Base-by-base conservation (phyloP, 306 rosid species). In the Sicyos edulis region DNA sequence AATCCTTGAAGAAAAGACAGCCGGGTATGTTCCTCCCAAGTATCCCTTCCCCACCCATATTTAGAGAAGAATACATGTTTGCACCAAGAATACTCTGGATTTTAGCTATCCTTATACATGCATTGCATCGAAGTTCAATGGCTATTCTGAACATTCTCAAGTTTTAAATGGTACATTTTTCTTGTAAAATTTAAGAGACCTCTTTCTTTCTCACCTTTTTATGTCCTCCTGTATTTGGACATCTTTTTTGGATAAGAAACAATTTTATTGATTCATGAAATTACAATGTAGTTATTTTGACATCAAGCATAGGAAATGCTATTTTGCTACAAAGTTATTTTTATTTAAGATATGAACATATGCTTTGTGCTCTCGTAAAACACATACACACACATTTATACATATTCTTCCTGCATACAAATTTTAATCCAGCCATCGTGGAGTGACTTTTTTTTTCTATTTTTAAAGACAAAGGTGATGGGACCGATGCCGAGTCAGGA, bases 1-100 rank as follows among this genome's bases (percentile, higher is more conserved):
- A 95, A 75, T 86, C 74, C n/a, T 82, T 91, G 63, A 95, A 95
- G 90, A 91, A 91, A 86, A 87, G 87, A 74, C 97, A 87, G 74
- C 68, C 88, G 52, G 97, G 99, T 89, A 85, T 75, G 56, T 45
- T 47, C 16, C 68, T 75, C 13, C 37, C 6, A 51, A 32, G 72
- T 51, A 10, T 12, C 47, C 12, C 5, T 5, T 2, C 22, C 58
- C 24, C 24, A 53, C 4, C 21, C 49, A 29, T 34, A 29, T 16
- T 34, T 34, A 6, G 26, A 57, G 37, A 12, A 62, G 8, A 62
- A 62, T 34, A 62, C 49, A 8, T 9, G 24, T 37, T n/a, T 63
- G 15, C 24, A 34, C 69, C 50, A 16, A 15, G 22, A 32, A 13
- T 21, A 9, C 59, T 50, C 15, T 26, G 19, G 69, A 62, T 62